Base-by-base conservation (phyloP, 805 yeast species). In the Candida tibetensis region DNA sequence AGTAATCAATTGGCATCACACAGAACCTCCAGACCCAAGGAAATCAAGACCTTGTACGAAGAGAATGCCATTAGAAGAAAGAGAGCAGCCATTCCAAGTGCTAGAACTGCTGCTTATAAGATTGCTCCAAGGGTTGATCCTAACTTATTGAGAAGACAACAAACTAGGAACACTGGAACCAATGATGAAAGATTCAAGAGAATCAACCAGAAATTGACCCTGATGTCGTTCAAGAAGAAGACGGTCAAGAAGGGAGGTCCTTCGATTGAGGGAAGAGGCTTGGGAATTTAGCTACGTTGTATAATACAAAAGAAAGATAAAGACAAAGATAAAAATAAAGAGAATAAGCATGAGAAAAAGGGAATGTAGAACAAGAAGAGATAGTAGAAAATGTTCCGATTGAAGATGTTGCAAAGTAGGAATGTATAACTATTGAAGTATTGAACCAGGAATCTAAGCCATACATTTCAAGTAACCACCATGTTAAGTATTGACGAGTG, bases 11-110 rank as follows among this genome's bases (percentile, higher is more conserved):
- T 74, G 41, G 55, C 64, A 18, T 52, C 69, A 18, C 49, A 53
- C 41, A 52, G 63, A 32, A 49, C 44, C 40, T 56, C 49, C 26
- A 58, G 55, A 49, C 50, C 55, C 19, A 61, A 53, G 45, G 72
- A 61, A 57, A 60, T 66, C 30, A 81, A 75, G 60, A 61, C 90
- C 2, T 70, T 85, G 43, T 90, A 89, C 53, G 96, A 89, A 65
- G 90, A 85, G 58, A 82, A 86, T 51, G 96, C 96, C 7, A 88
- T 81, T 48, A 77, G 96, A 63, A 78, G 96, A 64, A 85, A 85
- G 62, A 77, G 98, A 61, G 97, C 98, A 3, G 95, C 95, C 28
- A 91, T 93, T 34, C 98, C 98, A n/a, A 81, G 83, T 25, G 89
- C 91, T 31, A 77, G 93, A 45, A 83, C 93, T 3, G 79, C 88